Evolutionary conservation across 768 basidiomycete species (phyloP).

Genomic region (Pisolithus tinctorius): DNA sequence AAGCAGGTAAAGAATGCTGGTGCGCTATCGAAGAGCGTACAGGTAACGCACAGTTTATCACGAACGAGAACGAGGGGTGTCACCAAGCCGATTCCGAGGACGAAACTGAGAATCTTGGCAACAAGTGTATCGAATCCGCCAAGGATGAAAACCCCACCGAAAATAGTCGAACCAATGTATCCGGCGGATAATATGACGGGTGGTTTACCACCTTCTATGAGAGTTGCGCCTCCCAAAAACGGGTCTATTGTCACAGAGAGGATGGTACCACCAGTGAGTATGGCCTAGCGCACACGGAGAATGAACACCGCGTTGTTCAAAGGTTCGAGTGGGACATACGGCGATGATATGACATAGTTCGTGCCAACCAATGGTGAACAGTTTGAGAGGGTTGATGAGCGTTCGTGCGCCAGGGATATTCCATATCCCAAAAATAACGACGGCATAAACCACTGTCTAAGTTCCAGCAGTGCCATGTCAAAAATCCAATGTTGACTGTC

Average conservation of each 20-base stretch:
- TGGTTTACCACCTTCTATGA: conserved; percentile 72
- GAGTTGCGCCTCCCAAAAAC: conserved; percentile 54
- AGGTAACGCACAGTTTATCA: conserved; percentile 71
- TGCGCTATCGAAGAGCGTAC: not conserved
- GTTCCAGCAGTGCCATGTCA: too few species aligned
- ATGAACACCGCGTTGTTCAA: too few species aligned
- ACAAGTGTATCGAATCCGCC: conserved; percentile 86
- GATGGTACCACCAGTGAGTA: conserved; percentile 74
- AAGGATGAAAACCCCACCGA: conserved; percentile 78
- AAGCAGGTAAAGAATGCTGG: conserved; percentile 7
- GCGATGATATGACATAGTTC: conserved; percentile 79
- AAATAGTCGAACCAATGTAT: conserved; percentile 74
- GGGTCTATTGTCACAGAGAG: conserved; percentile 80
- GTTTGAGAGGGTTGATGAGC: conserved; percentile 77
- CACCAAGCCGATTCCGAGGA: conserved; percentile 81
- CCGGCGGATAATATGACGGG: conserved; percentile 69
- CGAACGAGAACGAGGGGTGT: conserved; percentile 80
- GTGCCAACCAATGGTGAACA: conserved; percentile 86
- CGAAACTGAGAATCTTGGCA: conserved; percentile 88
- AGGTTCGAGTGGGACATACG: conserved; percentile 36
- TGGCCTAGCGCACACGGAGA: conserved; percentile 40
- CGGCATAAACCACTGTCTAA: conserved; percentile 79
- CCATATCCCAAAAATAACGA: conserved; percentile 85
- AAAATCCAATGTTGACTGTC: conserved; percentile 1
- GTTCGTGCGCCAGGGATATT: conserved; percentile 75